Evolutionary conservation across 2,329 filamentous ascomycete species (phyloP).

Genomic region (Colletotrichum siamense): DNA sequence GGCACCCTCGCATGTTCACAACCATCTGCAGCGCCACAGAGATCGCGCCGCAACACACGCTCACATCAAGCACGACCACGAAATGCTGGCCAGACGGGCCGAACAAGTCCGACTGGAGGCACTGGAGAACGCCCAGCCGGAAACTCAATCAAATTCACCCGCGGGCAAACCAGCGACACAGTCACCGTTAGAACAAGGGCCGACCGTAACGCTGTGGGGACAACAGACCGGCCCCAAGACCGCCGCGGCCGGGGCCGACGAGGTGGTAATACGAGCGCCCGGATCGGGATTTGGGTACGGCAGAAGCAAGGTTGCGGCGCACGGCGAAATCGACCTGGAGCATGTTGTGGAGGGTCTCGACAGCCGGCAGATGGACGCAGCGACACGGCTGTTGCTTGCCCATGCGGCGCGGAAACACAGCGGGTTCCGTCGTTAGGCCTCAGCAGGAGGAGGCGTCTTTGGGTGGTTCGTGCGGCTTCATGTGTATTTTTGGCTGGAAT

Average conservation of each 20-base stretch:
- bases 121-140: neutral
- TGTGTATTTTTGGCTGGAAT: neutral
- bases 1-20: conserved; percentile 12
- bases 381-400: neutral
- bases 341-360: neutral
- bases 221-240: neutral
- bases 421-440: neutral
- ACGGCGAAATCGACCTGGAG: neutral
- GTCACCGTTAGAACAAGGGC: neutral
- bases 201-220: neutral
- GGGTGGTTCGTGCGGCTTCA: neutral
- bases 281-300: neutral
- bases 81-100: neutral
- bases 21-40: conserved; percentile 16
- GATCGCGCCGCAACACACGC: conserved; percentile 10
- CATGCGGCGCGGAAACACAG: neutral
- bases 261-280: neutral
- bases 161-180: neutral
- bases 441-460: neutral
- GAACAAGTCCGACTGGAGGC: neutral
- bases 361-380: conserved; percentile 3
- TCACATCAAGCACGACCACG: neutral
- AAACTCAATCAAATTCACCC: neutral
- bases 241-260: neutral
- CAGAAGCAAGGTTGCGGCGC: neutral